A percentile compares a stretch with the other conserved stretches of the same genome.
Conservation (phyloP, 2,329 filamentous ascomycete species). For the Coniochaeta sp. region DNA sequence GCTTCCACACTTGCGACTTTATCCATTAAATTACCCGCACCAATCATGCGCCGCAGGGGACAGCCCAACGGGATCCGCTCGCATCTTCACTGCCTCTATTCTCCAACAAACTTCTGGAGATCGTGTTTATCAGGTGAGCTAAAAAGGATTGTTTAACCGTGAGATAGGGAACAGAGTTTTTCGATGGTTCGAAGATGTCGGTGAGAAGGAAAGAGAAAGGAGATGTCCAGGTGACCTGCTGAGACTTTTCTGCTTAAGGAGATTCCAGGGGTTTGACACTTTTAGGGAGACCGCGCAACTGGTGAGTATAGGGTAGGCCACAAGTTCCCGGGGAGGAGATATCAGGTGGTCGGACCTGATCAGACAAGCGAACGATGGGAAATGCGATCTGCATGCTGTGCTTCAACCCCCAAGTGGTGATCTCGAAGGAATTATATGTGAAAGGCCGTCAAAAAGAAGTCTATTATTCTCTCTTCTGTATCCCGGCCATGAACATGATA, state of each 20-base stretch:
- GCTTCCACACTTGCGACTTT: neutral
- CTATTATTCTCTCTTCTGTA: neutral
- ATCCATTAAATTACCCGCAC: neutral
- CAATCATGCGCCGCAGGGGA: neutral
- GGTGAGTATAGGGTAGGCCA: no score
- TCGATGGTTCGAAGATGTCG: neutral
- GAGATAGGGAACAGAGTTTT: no score
- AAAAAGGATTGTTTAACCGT: neutral
- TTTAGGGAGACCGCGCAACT: no score
- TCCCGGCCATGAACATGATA: neutral
- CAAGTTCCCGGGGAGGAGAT: no score
- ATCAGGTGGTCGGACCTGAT: no score
- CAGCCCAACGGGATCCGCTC: neutral
- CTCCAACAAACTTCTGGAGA: neutral
- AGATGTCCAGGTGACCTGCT: neutral
- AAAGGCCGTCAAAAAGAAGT: neutral
- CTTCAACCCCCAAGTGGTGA: no score
- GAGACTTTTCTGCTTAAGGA: neutral
- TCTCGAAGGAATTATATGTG: no score
- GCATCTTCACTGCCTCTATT: neutral
- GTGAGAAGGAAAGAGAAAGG: neutral
- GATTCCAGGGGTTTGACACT: no score
- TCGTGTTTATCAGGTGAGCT: neutral
- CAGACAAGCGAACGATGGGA: no score
- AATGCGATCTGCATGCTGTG: no score